Evolutionary conservation across 2,329 filamentous ascomycete species (phyloP), one percentile per base, ranked within the genome.

Genomic region (Leptodontidium sp.): DNA sequence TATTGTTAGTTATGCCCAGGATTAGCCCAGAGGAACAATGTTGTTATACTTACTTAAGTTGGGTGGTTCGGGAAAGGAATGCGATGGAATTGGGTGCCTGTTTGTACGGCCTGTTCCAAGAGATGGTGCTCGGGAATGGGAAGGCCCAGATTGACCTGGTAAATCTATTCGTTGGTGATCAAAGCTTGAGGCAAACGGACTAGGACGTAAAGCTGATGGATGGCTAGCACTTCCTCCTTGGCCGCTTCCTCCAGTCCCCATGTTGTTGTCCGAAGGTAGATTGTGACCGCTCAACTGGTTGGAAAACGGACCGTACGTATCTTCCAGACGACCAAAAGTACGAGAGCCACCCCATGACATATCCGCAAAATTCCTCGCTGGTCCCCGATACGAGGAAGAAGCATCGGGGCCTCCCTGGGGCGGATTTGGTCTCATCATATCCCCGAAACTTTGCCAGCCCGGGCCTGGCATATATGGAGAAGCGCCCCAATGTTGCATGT

Each of bases 401-500:
- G 47, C n/a, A 24, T 50, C 47, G 12, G 38, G 50, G 21, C 38
- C 38, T 17, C 43, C 52, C 21, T 57, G 62, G 5, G 62, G 7
- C 12, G 57, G n/a, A 17, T 26, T 59, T 8, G 57, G 57, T 59
- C 57, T 59, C 35, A 21, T 14, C 57, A 59, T 45, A 40, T 73
- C 71, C 47, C 61, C 70, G 66, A 69, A 69, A 6, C 40, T 40
- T 61, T 71, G 68, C 65, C 69, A 72, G 43, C 45, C 65, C 35
- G 65, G 62, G 43, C 63, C 38, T 8, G 67, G 67, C 14, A 63
- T 43, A 32, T 58, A 68, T 24, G 68, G 55, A 26, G 50, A 47
- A 6, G 21, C 12, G 21, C 57, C 55, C 69, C 71, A 73, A 17
- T 68, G 71, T 24, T 67, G n/a, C 50, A 61, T 50, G n/a, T 50